Conservation (phyloP, 352 stramenopile species). For the Globisporangium cylindrosporum region DNA sequence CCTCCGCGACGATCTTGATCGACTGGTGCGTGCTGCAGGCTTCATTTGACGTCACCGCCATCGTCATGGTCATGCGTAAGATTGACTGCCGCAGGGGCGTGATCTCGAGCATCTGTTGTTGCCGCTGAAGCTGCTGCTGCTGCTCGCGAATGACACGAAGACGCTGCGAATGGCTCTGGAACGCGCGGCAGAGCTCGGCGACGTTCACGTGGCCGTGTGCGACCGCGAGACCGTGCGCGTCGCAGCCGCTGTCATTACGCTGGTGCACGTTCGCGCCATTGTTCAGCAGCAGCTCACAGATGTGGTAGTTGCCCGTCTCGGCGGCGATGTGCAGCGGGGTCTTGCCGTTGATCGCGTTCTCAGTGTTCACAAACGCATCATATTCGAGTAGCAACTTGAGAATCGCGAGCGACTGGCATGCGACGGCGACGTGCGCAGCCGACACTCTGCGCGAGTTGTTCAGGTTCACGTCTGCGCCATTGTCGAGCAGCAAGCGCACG, state of each 20-base stretch:
- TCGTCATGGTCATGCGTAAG: conserved; percentile 12
- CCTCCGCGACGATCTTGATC: conserved; percentile 17
- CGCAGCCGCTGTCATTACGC: conserved; percentile 12
- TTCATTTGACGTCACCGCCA: conserved; percentile 20
- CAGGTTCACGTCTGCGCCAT: conserved; percentile 48
- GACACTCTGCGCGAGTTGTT: conserved; percentile 42
- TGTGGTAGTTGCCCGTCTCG: conserved; percentile 41
- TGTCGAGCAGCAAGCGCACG: conserved; percentile 44
- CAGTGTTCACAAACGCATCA: conserved; percentile 47
- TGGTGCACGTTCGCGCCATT: conserved; percentile 21
- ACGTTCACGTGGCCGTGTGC: conserved; percentile 17
- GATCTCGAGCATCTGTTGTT: conserved; percentile 11
- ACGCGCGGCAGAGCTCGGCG: conserved; percentile 19
- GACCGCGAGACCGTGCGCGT: conserved; percentile 15
- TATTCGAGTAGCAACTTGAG: conserved; percentile 43
- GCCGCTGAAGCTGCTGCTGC: conserved; percentile 1
- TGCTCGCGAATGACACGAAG: conserved; percentile 10
- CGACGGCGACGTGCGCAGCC: conserved; percentile 46
- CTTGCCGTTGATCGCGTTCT: conserved; percentile 46
- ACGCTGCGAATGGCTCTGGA: conserved; percentile 15
- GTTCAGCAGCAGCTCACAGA: conserved; percentile 45
- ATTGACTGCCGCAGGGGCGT: conserved; percentile 9
- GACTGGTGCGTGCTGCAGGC: conserved; percentile 12
- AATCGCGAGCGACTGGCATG: conserved; percentile 33
- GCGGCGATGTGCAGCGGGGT: conserved; percentile 60